Base-by-base conservation (phyloP, 345 rosid species). In the Arabis hirsuta region DNA sequence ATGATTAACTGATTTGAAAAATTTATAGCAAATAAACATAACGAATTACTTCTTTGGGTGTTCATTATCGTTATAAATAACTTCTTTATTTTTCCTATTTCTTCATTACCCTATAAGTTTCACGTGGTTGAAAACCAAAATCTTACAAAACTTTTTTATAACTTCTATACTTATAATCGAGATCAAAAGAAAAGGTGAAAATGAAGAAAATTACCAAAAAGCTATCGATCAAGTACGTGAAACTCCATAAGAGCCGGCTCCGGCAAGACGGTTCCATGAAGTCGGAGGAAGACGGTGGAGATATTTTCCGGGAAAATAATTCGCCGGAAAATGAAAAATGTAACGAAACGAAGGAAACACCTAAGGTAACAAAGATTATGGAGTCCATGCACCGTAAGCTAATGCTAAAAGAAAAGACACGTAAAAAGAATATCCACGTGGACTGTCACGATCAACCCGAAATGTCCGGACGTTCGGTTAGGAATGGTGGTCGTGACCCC, bases 131-230 rank as follows among this genome's bases (percentile, higher is more conserved):
- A 44, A 64, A 64, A 47, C 58, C 0, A 27, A 56, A 48, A n/a
- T 22, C 38, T 48, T 13, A 16, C 43, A 73, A 6, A 9, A 47
- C 71, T 5, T 36, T 36, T 36, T 36, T 8, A 36, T 36, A 36
- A 36, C 3, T 36, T 43, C n/a, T 9, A 44, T 34, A 19, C 45
- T 36, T 36, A 16, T 34, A 6, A 34, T 65, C 41, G 34, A 2
- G 38, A 50, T 20, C 46, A 42, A 66, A 57, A 58, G 9, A 47
- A 52, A 71, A 59, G 42, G 29, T 47, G 12, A 34, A 55, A 54
- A 76, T 76, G 79, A 76, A 76, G 71, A 76, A 76, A 41, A 62
- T 76, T 4, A 69, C 75, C 41, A 76, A 76, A 63, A 76, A 63
- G 13, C 26, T 69, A 42, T 76, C 79, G 1, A 56, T 44, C 55